A percentile compares a stretch with the other conserved stretches of the same genome.
phyloP scores from a whole-genome alignment of 176 grass and related monocot genomes.

The Cymbopogon citratus region DNA sequence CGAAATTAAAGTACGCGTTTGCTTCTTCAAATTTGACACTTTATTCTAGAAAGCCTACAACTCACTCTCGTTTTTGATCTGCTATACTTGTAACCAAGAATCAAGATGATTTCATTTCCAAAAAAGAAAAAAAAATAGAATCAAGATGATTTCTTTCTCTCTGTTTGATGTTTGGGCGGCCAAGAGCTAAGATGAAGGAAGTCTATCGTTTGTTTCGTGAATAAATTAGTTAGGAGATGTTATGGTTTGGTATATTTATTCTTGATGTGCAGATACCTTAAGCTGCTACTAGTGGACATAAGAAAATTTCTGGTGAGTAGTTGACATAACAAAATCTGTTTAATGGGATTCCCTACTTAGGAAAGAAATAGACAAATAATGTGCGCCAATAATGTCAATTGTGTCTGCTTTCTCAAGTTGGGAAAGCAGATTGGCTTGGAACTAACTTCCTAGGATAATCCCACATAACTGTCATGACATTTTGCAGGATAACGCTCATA shows the following conservation, averaged over 20 bases:
- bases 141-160: background rate
- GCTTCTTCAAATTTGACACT: constrained; percentile 3
- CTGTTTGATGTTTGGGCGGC: background rate
- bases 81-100: background rate
- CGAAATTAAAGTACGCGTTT: background rate
- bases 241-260: background rate
- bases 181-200: background rate
- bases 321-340: background rate
- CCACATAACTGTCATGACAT: background rate
- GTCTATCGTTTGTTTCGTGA: background rate
- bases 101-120: too few relatives aligned
- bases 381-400: background rate
- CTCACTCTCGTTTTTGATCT: background rate
- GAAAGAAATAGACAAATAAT: background rate
- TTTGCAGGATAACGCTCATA: background rate
- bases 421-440: background rate
- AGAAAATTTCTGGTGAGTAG: background rate
- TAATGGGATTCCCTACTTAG: background rate
- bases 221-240: background rate
- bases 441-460: background rate
- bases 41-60: background rate
- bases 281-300: background rate
- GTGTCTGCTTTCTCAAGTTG: background rate
- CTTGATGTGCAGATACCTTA: too few relatives aligned
- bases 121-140: too few relatives aligned